Evolutionary conservation across 257 asterid genomes (phyloP).

Genomic region (Rauvolfia tetraphylla): DNA sequence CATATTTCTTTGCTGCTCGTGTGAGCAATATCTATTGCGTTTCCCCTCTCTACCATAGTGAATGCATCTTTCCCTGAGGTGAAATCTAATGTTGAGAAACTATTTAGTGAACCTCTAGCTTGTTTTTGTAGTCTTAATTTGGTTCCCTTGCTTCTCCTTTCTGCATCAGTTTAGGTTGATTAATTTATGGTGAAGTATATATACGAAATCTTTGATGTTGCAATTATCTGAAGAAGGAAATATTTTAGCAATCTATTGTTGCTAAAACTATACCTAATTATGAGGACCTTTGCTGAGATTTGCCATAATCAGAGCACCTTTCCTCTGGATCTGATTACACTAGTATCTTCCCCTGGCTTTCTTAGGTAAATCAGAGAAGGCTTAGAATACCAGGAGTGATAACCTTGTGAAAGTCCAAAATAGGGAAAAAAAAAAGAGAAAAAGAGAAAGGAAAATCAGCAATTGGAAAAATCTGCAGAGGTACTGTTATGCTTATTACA

Average conservation of each 20-base stretch:
- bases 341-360: not conserved
- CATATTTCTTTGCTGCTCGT: slow-evolving; percentile 61
- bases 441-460: too few species aligned
- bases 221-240: not conserved
- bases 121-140: not conserved
- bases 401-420: not conserved
- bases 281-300: not conserved
- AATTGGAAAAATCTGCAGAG: not conserved
- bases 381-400: not conserved
- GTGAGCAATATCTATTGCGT: slow-evolving; percentile 66
- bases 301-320: not conserved
- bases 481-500: not conserved
- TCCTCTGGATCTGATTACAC: not conserved
- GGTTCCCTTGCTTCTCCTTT: not conserved
- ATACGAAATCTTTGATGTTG: not conserved
- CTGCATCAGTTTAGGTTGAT: not conserved
- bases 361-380: not conserved
- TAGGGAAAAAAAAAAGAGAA: not conserved
- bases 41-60: slow-evolving; percentile 51
- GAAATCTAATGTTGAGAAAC: not conserved
- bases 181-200: not conserved
- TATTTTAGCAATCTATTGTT: not conserved
- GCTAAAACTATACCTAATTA: not conserved
- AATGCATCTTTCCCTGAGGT: not conserved
- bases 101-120: not conserved